A percentile compares a stretch with the other conserved stretches of the same genome.
Conservation (phyloP, 2,329 filamentous ascomycete genomes). For the Penicillium sp. region DNA sequence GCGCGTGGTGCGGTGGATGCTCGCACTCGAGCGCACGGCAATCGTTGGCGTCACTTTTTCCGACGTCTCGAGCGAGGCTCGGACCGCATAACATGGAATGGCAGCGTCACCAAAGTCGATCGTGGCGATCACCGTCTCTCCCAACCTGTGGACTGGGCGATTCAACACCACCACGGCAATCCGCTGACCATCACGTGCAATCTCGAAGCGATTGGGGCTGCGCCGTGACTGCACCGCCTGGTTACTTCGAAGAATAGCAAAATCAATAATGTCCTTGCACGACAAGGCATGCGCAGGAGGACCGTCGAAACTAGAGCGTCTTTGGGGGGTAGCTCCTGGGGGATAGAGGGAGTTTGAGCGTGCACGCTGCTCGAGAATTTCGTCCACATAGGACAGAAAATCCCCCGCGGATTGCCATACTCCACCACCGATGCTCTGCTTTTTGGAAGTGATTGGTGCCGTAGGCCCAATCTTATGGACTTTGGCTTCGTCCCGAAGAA, state of each 20-base stretch:
- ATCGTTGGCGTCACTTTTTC: slow-evolving; percentile 76
- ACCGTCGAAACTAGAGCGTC: slow-evolving; percentile 47
- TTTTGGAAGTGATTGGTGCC: slow-evolving; percentile 34
- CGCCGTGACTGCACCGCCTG: slow-evolving; percentile 61
- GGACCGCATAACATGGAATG: slow-evolving; percentile 78
- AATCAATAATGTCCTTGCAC: slow-evolving; percentile 80
- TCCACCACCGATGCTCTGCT: slow-evolving; percentile 31
- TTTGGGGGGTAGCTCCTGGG: slow-evolving; percentile 68
- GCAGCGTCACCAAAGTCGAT: slow-evolving; percentile 76
- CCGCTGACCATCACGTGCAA: slow-evolving; percentile 82
- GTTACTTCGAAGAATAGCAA: slow-evolving; percentile 80
- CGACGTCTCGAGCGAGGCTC: slow-evolving; percentile 75
- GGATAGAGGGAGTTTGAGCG: slow-evolving; percentile 51
- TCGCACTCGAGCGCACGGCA: slow-evolving; percentile 77
- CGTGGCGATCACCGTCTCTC: slow-evolving; percentile 76
- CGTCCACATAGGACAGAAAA: slow-evolving; percentile 71
- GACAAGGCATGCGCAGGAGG: slow-evolving; percentile 50
- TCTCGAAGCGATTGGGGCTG: slow-evolving; percentile 90
- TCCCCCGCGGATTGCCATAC: slow-evolving; percentile 51
- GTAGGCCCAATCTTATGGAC: slow-evolving; percentile 48
- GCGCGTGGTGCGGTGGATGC: slow-evolving; percentile 78
- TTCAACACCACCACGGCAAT: slow-evolving; percentile 87
- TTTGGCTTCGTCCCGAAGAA: slow-evolving; percentile 75
- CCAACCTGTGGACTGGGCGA: slow-evolving; percentile 79
- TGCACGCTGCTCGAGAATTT: slow-evolving; percentile 56